These are phyloP conservation scores for Vaccinium vitisidaea DNA, from an alignment of 148 eudicot genomes.

Conservation along the genomic window DNA sequence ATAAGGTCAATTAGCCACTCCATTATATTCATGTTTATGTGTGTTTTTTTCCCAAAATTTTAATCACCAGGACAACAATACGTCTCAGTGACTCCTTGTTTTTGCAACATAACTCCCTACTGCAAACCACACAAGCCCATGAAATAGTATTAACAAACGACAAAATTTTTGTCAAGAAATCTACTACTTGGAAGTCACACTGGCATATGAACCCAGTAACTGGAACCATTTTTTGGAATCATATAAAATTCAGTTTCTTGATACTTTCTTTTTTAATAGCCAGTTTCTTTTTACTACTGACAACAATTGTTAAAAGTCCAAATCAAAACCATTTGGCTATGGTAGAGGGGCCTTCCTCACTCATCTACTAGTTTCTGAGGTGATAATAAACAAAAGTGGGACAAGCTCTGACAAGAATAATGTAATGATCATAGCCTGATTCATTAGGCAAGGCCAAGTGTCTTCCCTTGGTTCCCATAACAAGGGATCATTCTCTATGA, in stretches of 20 bases:
- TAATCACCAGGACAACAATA: neutral
- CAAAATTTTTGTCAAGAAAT: neutral
- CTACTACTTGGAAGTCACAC: neutral
- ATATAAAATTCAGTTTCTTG: neutral
- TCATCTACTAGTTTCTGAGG: neutral
- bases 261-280: too few relatives aligned
- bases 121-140: neutral
- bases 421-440: constrained; percentile 1
- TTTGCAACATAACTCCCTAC: constrained; percentile 3
- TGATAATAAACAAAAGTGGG: neutral
- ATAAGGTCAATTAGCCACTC: neutral
- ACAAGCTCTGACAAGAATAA: neutral
- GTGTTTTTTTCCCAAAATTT: neutral
- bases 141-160: neutral
- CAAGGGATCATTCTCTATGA: neutral
- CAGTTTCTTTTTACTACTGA: neutral
- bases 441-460: neutral
- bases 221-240: neutral
- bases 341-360: neutral
- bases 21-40: neutral
- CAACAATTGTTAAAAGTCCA: neutral
- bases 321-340: neutral
- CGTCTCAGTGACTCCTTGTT: neutral
- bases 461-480: neutral
- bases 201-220: neutral